A percentile compares a stretch with the other conserved stretches of the same genome.
These are phyloP conservation scores for Mucor saturninus DNA, from an alignment of 371 early-diverging fungal species.

Conservation along the genomic window DNA sequence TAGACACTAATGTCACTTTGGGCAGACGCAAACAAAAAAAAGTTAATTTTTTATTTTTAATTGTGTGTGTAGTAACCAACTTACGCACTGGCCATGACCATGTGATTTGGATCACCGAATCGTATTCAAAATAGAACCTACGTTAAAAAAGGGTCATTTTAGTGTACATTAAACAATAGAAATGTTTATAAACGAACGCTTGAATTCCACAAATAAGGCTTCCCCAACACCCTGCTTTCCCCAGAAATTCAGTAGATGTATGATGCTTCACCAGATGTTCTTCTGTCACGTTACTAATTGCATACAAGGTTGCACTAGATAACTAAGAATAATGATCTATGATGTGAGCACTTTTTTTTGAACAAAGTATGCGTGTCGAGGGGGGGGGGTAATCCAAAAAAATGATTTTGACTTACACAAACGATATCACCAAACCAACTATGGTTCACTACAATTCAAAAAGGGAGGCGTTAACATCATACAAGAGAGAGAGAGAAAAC, in stretches of 20 bases:
- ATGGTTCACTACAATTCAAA: constrained; percentile 33
- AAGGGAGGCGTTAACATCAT: background rate
- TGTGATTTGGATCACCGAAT: constrained; percentile 23
- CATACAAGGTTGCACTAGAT: constrained; percentile 48
- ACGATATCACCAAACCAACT: constrained; percentile 54
- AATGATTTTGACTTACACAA: constrained; percentile 33
- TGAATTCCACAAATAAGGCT: constrained; percentile 36
- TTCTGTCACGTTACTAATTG: constrained; percentile 50
- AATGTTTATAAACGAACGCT: constrained; percentile 32
- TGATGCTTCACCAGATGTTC: constrained; percentile 46
- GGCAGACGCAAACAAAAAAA: background rate
- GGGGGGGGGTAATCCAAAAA: background rate
- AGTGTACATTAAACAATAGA: no score
- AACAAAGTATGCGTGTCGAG: background rate
- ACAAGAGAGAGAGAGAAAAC: background rate
- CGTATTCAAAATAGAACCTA: constrained; percentile 42
- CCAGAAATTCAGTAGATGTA: constrained; percentile 37
- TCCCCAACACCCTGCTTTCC: constrained; percentile 43
- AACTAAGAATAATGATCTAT: constrained; percentile 22
- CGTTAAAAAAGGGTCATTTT: background rate
- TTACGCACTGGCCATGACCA: constrained; percentile 39
- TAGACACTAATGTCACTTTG: constrained; percentile 24
- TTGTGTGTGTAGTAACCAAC: background rate
- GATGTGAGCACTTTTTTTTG: no score
- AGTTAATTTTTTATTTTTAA: background rate